These are phyloP conservation scores for Medicago arabica DNA, from an alignment of 306 rosid genomes.

Conservation along the genomic window DNA sequence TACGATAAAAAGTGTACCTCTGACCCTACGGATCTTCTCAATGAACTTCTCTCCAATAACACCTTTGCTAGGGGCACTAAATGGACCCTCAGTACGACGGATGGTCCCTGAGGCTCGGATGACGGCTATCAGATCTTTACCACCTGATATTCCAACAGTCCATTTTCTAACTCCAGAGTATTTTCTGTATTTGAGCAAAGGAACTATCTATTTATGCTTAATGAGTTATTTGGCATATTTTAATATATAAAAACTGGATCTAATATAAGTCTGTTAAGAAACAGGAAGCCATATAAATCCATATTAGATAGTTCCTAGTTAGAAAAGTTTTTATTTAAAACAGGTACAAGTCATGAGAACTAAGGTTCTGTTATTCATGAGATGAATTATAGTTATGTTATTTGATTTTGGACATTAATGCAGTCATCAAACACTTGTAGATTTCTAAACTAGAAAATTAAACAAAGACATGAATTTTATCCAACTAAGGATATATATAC, in stretches of 20 bases:
- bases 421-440: slow-evolving; percentile 14
- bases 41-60: slow-evolving; percentile 83
- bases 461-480: neutral
- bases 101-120: slow-evolving; percentile 95
- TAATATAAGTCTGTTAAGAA: slow-evolving; percentile 14
- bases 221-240: slow-evolving; percentile 19
- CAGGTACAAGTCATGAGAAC: too few species aligned
- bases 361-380: neutral
- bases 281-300: slow-evolving; percentile 23
- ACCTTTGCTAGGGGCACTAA: slow-evolving; percentile 66
- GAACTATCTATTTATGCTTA: slow-evolving; percentile 21
- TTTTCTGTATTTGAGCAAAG: slow-evolving; percentile 59
- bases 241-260: slow-evolving; percentile 18
- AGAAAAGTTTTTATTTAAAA: neutral
- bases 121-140: slow-evolving; percentile 83
- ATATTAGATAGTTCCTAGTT: slow-evolving; percentile 1
- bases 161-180: slow-evolving; percentile 76
- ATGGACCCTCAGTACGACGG: slow-evolving; percentile 66
- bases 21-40: slow-evolving; percentile 84
- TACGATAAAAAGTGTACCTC: slow-evolving; percentile 63
- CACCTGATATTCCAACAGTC: slow-evolving; percentile 84
- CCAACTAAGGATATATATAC: slow-evolving; percentile 1
- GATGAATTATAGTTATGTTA: neutral
- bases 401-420: slow-evolving; percentile 25
- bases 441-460: slow-evolving; percentile 2